Evolutionary conservation across 257 asterid genomes (phyloP).

Genomic region (Salvia splendens): DNA sequence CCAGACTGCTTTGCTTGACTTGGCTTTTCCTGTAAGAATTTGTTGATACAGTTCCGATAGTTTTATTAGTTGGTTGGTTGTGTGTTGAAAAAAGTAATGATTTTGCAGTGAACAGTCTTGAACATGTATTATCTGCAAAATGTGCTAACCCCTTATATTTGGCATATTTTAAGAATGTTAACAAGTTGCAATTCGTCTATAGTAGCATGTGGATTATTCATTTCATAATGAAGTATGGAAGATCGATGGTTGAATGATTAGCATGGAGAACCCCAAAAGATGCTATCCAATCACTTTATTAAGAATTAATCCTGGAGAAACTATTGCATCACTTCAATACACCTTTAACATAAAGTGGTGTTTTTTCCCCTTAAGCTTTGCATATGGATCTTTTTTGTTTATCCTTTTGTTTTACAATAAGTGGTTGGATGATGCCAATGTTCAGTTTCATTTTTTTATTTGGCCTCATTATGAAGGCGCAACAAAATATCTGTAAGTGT

Average conservation of each 20-base stretch:
- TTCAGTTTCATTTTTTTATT: not conserved
- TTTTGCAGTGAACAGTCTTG: constrained; percentile 5
- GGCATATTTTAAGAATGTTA: constrained; percentile 12
- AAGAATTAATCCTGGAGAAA: constrained; percentile 1
- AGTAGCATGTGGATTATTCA: constrained; percentile 18
- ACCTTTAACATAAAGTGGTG: not conserved
- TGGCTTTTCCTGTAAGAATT: constrained; percentile 81
- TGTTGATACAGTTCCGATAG: constrained; percentile 13
- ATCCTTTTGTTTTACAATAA: not conserved
- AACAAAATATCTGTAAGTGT: not conserved
- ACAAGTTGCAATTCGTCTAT: constrained; percentile 13
- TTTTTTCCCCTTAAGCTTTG: constrained; percentile 4
- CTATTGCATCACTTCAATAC: not conserved
- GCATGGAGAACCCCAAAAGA: no score
- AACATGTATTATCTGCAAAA: constrained; percentile 15
- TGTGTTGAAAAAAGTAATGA: constrained; percentile 19
- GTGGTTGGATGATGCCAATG: not conserved
- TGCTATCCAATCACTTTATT: not conserved
- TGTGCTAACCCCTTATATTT: constrained; percentile 11
- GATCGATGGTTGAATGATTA: constrained; percentile 2
- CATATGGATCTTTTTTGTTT: not conserved
- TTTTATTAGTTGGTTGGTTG: constrained; percentile 16
- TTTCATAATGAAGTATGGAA: constrained; percentile 11
- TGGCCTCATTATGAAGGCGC: not conserved
- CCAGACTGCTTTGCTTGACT: constrained; percentile 84